These are phyloP conservation scores for Rhizophora mangle DNA, from an alignment of 345 rosid species.

Conservation along the genomic window DNA sequence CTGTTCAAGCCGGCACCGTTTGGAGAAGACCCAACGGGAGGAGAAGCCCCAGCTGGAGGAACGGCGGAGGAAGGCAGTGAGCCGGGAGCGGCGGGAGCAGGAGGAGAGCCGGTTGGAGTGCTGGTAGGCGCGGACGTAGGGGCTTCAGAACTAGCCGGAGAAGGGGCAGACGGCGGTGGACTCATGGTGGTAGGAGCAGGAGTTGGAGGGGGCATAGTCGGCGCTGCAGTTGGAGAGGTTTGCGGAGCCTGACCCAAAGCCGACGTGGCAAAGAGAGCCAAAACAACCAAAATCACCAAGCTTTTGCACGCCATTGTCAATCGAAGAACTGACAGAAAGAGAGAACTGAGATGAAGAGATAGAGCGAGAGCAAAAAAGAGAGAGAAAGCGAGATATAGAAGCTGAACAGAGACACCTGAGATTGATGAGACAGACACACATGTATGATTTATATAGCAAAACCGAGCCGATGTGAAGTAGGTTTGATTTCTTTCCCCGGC, in stretches of 20 bases:
- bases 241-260: slow-evolving; percentile 62
- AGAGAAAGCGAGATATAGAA: not conserved
- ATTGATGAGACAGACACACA: slow-evolving; percentile 16
- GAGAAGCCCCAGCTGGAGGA: slow-evolving; percentile 12
- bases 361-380: not conserved
- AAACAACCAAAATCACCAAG: slow-evolving; percentile 31
- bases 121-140: not conserved
- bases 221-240: slow-evolving; percentile 43
- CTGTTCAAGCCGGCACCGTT: slow-evolving; percentile 28
- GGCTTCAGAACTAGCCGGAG: not conserved
- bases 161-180: not conserved
- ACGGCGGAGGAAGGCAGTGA: slow-evolving; percentile 17
- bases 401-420: not conserved
- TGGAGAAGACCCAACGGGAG: slow-evolving; percentile 8
- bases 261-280: slow-evolving; percentile 47
- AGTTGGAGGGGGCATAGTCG: slow-evolving; percentile 22
- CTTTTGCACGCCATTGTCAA: slow-evolving; percentile 45
- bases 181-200: not conserved
- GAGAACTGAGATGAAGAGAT: not conserved
- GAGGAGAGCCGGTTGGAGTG: slow-evolving; percentile 21
- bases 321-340: not conserved
- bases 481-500: not conserved
- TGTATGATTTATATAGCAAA: not conserved
- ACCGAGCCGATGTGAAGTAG: not conserved
- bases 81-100: slow-evolving; percentile 32